These are phyloP conservation scores for Nemania abortiva DNA, from an alignment of 2,329 filamentous ascomycete genomes.

Conservation along the genomic window DNA sequence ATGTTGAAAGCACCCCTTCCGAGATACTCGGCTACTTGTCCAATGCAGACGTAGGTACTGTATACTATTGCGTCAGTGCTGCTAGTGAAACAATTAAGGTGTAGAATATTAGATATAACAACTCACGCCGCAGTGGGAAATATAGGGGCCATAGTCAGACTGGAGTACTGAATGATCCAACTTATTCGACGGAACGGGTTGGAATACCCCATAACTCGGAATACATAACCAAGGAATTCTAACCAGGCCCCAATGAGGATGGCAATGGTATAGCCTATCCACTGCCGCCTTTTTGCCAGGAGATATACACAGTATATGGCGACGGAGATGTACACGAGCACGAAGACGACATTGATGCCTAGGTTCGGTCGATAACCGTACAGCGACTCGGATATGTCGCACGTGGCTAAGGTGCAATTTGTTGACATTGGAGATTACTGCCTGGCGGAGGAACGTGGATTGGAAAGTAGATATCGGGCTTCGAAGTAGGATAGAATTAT, in stretches of 20 bases:
- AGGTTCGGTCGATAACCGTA: background rate
- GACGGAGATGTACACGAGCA: background rate
- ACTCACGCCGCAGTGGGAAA: background rate
- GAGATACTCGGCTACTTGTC: slow-evolving; percentile 1
- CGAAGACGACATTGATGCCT: slow-evolving; percentile 3
- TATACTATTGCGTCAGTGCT: background rate
- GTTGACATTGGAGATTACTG: background rate
- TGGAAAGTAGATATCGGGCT: background rate
- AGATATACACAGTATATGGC: background rate
- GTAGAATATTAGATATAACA: background rate
- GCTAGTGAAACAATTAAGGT: background rate
- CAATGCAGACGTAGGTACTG: background rate
- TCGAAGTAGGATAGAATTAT: background rate
- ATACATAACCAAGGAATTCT: background rate
- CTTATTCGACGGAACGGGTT: background rate
- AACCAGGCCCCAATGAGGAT: background rate
- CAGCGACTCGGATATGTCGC: background rate
- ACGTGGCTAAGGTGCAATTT: background rate
- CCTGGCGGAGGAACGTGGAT: background rate
- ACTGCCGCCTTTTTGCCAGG: background rate
- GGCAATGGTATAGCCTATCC: background rate
- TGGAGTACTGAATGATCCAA: background rate
- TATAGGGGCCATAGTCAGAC: background rate
- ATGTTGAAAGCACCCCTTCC: background rate
- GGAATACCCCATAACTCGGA: background rate